Percentiles rank a stretch among this genome's conserved stretches.
These are phyloP conservation scores for Penicillium sclerotiorum DNA, from an alignment of 2,329 filamentous ascomycete species.

Conservation along the genomic window DNA sequence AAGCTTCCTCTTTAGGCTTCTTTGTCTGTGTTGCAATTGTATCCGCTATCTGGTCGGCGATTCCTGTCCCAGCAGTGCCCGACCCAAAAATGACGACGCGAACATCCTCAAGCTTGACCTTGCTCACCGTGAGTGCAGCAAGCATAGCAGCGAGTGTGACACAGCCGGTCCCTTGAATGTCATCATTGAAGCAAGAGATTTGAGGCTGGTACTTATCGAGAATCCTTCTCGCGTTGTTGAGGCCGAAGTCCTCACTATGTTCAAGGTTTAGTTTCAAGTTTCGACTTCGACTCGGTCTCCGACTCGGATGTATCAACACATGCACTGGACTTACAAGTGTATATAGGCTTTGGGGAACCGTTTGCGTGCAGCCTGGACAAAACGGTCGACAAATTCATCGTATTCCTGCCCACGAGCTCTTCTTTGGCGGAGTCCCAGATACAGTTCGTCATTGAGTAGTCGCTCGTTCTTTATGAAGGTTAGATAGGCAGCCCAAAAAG, in stretches of 20 bases:
- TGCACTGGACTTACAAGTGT: slow-evolving; percentile 60
- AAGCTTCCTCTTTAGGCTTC: slow-evolving; percentile 72
- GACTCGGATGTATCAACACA: neutral
- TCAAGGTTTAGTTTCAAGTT: slow-evolving; percentile 3
- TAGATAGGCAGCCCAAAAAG: neutral
- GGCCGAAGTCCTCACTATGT: slow-evolving; percentile 73
- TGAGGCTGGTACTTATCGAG: slow-evolving; percentile 73
- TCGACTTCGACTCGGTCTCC: too few relatives aligned
- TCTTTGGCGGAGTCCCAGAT: slow-evolving; percentile 71
- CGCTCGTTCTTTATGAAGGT: slow-evolving; percentile 60
- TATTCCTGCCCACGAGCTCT: slow-evolving; percentile 72
- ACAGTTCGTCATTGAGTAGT: slow-evolving; percentile 74
- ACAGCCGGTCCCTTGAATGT: slow-evolving; percentile 86
- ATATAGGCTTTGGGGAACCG: slow-evolving; percentile 79
- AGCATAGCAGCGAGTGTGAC: slow-evolving; percentile 83
- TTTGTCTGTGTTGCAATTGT: slow-evolving; percentile 71
- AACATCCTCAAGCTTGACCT: slow-evolving; percentile 67
- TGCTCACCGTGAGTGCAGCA: slow-evolving; percentile 70
- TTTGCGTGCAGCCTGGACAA: slow-evolving; percentile 68
- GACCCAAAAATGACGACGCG: slow-evolving; percentile 77
- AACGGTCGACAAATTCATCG: slow-evolving; percentile 74
- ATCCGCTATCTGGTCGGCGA: slow-evolving; percentile 81
- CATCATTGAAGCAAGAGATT: slow-evolving; percentile 87
- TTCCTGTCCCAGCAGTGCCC: slow-evolving; percentile 80
- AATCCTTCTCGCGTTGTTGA: slow-evolving; percentile 73